Evolutionary conservation across 2,329 filamentous ascomycete species (phyloP).

Genomic region (Lachnellula willkommii): DNA sequence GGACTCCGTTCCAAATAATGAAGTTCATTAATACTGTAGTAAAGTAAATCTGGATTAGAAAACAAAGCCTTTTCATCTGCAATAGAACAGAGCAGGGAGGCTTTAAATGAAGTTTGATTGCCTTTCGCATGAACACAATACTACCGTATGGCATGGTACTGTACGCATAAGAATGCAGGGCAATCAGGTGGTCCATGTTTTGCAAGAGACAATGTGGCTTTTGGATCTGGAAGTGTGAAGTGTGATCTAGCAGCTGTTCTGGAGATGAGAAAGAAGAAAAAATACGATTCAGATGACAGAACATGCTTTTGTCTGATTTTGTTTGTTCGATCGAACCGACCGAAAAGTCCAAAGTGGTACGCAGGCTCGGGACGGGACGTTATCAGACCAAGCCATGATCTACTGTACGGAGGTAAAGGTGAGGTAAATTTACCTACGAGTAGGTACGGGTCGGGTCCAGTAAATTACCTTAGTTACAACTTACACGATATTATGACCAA

Average conservation of each 20-base stretch:
- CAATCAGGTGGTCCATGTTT: background rate
- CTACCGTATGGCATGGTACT: conserved; percentile 9
- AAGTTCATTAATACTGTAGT: background rate
- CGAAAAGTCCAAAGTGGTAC: no score
- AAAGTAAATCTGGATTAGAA: conserved; percentile 1
- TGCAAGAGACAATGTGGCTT: background rate
- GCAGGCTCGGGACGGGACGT: background rate
- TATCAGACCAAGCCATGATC: background rate
- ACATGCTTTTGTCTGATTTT: no score
- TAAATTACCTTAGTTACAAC: background rate
- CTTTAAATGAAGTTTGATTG: conserved; percentile 1
- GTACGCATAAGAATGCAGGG: background rate
- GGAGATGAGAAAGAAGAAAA: background rate
- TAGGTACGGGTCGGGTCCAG: background rate
- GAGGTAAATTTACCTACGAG: no score
- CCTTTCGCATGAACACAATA: background rate
- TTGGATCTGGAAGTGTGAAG: background rate
- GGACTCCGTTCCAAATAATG: background rate
- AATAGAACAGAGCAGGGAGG: conserved; percentile 11
- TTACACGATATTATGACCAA: background rate
- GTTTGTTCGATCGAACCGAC: no score
- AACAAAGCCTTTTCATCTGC: conserved; percentile 3
- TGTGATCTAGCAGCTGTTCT: background rate
- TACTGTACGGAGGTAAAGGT: background rate
- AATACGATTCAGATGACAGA: background rate